Conservation (phyloP, 2,329 filamentous ascomycete species). For the Fusarium chuoi region DNA sequence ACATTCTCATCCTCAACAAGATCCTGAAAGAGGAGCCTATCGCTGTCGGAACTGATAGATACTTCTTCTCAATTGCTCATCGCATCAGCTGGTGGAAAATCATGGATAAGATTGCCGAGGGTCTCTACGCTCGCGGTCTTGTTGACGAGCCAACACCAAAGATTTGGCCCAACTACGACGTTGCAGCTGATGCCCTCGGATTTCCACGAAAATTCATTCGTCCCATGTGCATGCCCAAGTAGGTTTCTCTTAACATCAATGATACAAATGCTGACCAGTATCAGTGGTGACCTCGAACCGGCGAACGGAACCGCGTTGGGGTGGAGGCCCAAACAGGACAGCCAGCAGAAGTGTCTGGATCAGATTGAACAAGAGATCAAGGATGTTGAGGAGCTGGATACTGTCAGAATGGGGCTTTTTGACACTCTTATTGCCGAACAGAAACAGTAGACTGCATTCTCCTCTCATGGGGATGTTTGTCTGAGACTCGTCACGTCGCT, state of each 20-base stretch:
- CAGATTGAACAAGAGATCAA: constrained; percentile 15
- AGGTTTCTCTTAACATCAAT: neutral
- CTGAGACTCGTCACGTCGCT: no score
- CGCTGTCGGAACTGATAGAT: constrained; percentile 46
- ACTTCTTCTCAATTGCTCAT: constrained; percentile 49
- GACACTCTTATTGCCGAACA: neutral
- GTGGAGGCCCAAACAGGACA: constrained; percentile 24
- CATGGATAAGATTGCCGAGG: constrained; percentile 42
- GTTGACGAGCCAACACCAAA: constrained; percentile 37
- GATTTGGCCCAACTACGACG: constrained; percentile 47
- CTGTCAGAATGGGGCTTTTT: constrained; percentile 23
- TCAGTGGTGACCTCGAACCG: constrained; percentile 5
- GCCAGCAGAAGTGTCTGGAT: constrained; percentile 5
- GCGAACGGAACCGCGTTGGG: constrained; percentile 11
- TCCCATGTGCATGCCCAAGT: constrained; percentile 24
- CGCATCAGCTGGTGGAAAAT: constrained; percentile 44
- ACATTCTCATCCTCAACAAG: constrained; percentile 43
- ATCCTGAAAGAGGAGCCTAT: constrained; percentile 44
- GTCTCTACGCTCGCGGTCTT: constrained; percentile 45
- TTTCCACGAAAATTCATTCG: constrained; percentile 40
- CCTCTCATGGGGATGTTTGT: neutral
- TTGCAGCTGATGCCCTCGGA: constrained; percentile 45
- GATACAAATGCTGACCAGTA: neutral
- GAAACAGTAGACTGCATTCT: neutral
- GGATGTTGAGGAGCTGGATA: constrained; percentile 24